These are phyloP conservation scores for Isoetes taiwanensis DNA, from an alignment of 75 land plant genomes.

Conservation along the genomic window DNA sequence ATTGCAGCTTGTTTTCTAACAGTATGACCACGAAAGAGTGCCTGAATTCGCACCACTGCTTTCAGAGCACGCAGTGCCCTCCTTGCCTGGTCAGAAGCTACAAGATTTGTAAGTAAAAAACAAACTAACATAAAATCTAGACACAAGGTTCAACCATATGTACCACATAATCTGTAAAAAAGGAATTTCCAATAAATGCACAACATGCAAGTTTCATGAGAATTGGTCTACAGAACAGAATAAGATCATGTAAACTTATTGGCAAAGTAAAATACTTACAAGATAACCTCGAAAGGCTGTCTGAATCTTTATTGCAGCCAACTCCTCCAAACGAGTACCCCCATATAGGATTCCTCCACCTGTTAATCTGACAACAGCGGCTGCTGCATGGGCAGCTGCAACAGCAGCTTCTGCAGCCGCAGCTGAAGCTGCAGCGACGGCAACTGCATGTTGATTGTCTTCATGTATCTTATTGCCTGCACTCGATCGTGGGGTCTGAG, in stretches of 20 bases:
- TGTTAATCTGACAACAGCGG: slow-evolving; percentile 3
- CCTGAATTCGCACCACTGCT: slow-evolving; percentile 17
- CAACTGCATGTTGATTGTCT: slow-evolving; percentile 1
- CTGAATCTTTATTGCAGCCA: slow-evolving; percentile 46
- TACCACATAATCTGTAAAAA: too few species aligned
- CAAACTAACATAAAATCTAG: too few species aligned
- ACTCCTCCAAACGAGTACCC: slow-evolving; percentile 18
- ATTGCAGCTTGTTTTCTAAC: slow-evolving; percentile 23
- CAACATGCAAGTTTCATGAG: too few species aligned
- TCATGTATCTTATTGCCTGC: background rate
- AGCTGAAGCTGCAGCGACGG: background rate
- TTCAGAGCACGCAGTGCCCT: slow-evolving; percentile 18
- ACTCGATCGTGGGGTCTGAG: background rate
- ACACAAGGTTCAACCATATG: too few species aligned
- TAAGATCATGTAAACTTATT: too few species aligned
- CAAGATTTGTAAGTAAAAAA: background rate
- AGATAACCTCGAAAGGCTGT: slow-evolving; percentile 50
- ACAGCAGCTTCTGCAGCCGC: slow-evolving; percentile 4
- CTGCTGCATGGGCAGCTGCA: slow-evolving; percentile 7
- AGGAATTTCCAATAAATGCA: too few species aligned
- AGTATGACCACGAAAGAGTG: slow-evolving; percentile 16
- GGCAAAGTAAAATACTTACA: too few species aligned
- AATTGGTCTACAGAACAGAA: too few species aligned
- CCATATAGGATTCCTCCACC: background rate
- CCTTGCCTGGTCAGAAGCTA: slow-evolving; percentile 8